phyloP scores from a whole-genome alignment of 2,329 filamentous ascomycete species.

The Exophiala viscosa region DNA sequence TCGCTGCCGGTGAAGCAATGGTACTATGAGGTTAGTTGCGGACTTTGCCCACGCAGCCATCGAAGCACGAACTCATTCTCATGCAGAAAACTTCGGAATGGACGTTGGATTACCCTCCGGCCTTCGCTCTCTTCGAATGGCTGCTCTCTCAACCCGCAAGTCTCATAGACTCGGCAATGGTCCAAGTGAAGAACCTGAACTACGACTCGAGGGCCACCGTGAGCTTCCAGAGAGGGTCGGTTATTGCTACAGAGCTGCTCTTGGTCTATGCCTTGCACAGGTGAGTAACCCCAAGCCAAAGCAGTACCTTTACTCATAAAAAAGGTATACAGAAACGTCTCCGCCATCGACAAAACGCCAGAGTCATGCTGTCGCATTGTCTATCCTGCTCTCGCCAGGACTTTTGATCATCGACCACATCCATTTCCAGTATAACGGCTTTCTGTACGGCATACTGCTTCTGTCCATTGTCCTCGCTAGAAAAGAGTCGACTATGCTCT shows the following conservation, averaged over 20 bases:
- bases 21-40: conserved; percentile 77
- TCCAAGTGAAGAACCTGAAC: conserved; percentile 72
- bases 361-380: conserved; percentile 81
- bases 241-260: conserved; percentile 79
- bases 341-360: conserved; percentile 64
- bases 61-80: background rate
- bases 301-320: conserved; percentile 25
- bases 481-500: conserved; percentile 67
- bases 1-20: conserved; percentile 82
- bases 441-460: conserved; percentile 86
- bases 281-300: conserved; percentile 43
- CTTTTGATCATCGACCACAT: conserved; percentile 97
- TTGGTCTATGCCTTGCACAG: conserved; percentile 77
- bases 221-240: conserved; percentile 87
- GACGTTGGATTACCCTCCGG: conserved; percentile 98
- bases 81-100: conserved; percentile 86
- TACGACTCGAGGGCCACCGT: conserved; percentile 93
- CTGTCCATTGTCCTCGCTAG: conserved; percentile 81
- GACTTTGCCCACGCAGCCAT: background rate
- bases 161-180: conserved; percentile 75
- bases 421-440: conserved; percentile 98
- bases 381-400: conserved; percentile 85
- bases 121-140: conserved; percentile 98
- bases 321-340: conserved; percentile 71
- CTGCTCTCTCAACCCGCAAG: conserved; percentile 74